Evolutionary conservation across 805 yeast genomes (phyloP), one percentile per base, ranked within the genome.

Genomic region (Candida dendrica): DNA sequence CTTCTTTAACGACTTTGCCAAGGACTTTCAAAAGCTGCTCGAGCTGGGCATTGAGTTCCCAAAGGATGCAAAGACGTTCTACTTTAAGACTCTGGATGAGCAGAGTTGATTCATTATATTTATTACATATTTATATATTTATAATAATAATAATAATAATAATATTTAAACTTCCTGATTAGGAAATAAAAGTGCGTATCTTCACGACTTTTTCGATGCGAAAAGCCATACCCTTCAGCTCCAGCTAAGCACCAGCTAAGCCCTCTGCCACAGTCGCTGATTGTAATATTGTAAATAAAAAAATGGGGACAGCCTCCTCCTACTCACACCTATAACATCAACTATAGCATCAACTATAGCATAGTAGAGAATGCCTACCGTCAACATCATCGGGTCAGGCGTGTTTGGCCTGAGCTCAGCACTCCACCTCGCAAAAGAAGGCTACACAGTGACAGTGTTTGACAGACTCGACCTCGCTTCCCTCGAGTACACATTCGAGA

Each of bases 41-140:
- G 95, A 87, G 63, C 72, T 84, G 39, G 96, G 96, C 46, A 77
- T 84, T 27, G 67, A 69, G 20, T 84, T 82, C 59, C 83, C 81
- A 11, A 63, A 69, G 16, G 64, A 66, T 29, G 57, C 68, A 24
- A 60, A 67, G 47, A 63, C 63, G n/a, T 66, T 68, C 53, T 56
- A 56, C 36, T 81, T 83, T 63, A 71, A 79, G 61, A 81, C 91
- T 30, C 64, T 85, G 45, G 89, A 82, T 34, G 89, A 83, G 40
- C 89, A 83, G 66, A 77, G n/a, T n/a, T n/a, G n/a, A 66, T 27
- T 34, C 45, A 16, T 57, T 17, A 30, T n/a, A 34, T 19, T 18
- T 33, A 31, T 31, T 29, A n/a, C 14, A n/a, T 13, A 29, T 13
- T 31, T 31, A 31, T 31, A 15, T 31, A 31, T 31, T 31, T 31